Percentiles rank a stretch among this genome's conserved stretches.
Conservation (phyloP, 345 rosid genomes). For the Noccaea caerulescens region DNA sequence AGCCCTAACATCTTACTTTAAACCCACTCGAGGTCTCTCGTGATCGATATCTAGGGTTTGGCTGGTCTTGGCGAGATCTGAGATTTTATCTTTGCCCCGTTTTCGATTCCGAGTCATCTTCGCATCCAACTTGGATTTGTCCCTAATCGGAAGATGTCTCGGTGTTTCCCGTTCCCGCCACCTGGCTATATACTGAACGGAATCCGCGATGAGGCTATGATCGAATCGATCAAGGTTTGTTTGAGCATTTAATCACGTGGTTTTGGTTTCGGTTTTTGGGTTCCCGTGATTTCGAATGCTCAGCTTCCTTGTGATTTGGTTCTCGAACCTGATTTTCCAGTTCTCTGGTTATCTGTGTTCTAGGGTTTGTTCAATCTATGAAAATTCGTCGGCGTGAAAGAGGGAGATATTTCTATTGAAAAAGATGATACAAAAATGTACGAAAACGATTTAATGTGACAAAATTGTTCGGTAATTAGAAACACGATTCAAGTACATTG, state of each 20-base stretch:
- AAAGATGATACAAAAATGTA: not conserved
- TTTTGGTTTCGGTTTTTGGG: not conserved
- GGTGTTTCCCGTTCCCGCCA: slow-evolving; percentile 69
- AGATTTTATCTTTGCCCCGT: slow-evolving; percentile 30
- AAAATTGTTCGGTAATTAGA: not conserved
- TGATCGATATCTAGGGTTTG: slow-evolving; percentile 43
- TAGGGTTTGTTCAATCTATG: slow-evolving; percentile 5
- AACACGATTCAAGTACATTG: slow-evolving; percentile 8
- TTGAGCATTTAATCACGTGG: slow-evolving; percentile 42
- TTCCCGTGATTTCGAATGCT: slow-evolving; percentile 36
- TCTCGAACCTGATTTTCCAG: slow-evolving; percentile 21
- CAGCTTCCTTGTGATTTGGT: slow-evolving; percentile 32
- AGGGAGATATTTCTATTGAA: slow-evolving; percentile 7
- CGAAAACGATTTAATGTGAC: slow-evolving; percentile 7
- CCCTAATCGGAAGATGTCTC: slow-evolving; percentile 53
- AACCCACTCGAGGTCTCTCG: slow-evolving; percentile 14
- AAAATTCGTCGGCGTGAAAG: slow-evolving; percentile 1
- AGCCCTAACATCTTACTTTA: slow-evolving; percentile 2
- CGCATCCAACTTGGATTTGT: slow-evolving; percentile 14
- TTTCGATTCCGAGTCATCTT: not conserved
- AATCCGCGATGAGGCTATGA: slow-evolving; percentile 50
- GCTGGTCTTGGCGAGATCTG: slow-evolving; percentile 29
- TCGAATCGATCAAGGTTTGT: slow-evolving; percentile 70
- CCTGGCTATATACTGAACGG: slow-evolving; percentile 50
- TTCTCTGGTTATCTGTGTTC: slow-evolving; percentile 4